Evolutionary conservation across 2,329 filamentous ascomycete species (phyloP), one percentile per base, ranked within the genome.

Genomic region (Beauveria sp.): DNA sequence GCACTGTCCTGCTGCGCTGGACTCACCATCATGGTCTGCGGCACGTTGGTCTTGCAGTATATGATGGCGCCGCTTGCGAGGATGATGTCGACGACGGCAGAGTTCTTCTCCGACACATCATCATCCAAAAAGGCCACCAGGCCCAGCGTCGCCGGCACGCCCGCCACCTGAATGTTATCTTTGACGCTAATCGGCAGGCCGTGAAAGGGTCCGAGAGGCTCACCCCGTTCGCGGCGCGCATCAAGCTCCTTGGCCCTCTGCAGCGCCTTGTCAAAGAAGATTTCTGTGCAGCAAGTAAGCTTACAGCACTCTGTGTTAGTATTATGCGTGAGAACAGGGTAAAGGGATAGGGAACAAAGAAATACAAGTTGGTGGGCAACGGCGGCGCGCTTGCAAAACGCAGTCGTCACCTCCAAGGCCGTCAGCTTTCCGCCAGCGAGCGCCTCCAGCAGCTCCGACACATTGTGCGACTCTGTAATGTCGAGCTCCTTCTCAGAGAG

Each of bases 381-480:
- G 24, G 67, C 67, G 1, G 69, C 67, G n/a, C 69, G 63, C 56
- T 71, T 71, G 16, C 65, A 67, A 58, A 69, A 71, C 0, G 70
- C 70, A 10, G 70, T 71, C 5, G 73, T 71, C 0, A 77, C 77
- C n/a, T 70, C 69, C 4, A 71, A 66, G 16, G 75, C 67, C 6
- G 72, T 72, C 45, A 75, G 65, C 26, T 68, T 66, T 6, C 69
- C 68, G 10, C 60, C 54, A 0, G 71, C 70, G 22, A 79, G 73
- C 18, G 70, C 72, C 43, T 68, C 67, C 0, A 76, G 69, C 28
- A 81, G 69, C 7, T 65, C 68, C 9, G 70, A 66, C 1, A 72
- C 74, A 60, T 75, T 72, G 61, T 75, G 74, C 7, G 71, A 67
- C 56, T 78, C 75, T 0, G 80, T 81, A 40, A 82, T 77, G 12